Percentiles rank a stretch among this genome's conserved stretches.
phyloP scores from a whole-genome alignment of 164 flowering plant genomes.

The Warburgia ugandensis region DNA sequence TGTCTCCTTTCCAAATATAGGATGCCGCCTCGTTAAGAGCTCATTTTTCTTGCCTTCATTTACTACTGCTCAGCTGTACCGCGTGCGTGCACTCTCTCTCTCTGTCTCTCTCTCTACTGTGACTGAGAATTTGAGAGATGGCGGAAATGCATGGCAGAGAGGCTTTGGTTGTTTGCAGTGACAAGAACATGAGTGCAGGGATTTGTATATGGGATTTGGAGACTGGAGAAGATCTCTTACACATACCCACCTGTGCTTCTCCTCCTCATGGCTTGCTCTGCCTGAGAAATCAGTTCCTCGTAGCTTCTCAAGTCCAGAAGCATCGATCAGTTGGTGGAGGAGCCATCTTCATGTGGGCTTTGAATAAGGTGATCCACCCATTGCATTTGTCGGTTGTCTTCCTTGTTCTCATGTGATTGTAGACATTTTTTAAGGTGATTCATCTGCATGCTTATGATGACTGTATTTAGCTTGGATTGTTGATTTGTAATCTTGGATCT shows the following conservation, averaged over 20 bases:
- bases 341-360: slow-evolving; percentile 40
- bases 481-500: too few species aligned
- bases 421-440: neutral
- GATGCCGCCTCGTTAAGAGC: neutral
- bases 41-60: too few species aligned
- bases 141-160: slow-evolving; percentile 17
- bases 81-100: too few species aligned
- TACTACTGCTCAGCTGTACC: too few species aligned
- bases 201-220: slow-evolving; percentile 42
- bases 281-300: slow-evolving; percentile 36
- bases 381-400: neutral
- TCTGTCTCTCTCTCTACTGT: neutral
- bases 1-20: too few species aligned
- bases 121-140: neutral
- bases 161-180: slow-evolving; percentile 52
- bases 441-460: neutral
- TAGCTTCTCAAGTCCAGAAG: slow-evolving; percentile 44
- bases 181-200: slow-evolving; percentile 33
- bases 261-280: slow-evolving; percentile 41
- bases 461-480: neutral
- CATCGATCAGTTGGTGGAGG: slow-evolving; percentile 49
- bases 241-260: slow-evolving; percentile 53
- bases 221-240: slow-evolving; percentile 36
- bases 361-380: slow-evolving; percentile 33
- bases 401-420: neutral